Base-by-base conservation (phyloP, 495 filamentous ascomycete genomes). In the Xylaria flabelliformis region DNA sequence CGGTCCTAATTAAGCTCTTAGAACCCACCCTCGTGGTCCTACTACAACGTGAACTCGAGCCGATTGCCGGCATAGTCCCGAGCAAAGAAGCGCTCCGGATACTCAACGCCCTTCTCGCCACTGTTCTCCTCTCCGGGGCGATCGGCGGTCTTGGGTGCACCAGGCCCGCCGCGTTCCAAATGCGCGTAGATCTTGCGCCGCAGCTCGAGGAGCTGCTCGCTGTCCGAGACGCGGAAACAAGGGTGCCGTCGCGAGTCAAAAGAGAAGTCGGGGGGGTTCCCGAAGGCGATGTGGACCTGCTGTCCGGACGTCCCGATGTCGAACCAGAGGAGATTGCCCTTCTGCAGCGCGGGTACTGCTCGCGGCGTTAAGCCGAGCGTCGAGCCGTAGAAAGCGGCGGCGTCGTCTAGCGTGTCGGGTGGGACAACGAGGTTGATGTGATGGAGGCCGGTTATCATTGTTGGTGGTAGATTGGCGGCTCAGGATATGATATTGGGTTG, bases 351-450 rank as follows among this genome's bases (percentile, higher is more conserved):
- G 0, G 89, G 89, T 9, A 90, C 88, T 4, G 85, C 78, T 0
- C 83, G 80, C 5, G 84, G 74, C 4, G 74, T 83, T 19, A 91
- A 79, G 36, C 84, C 85, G 0, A 91, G 82, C 0, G 88, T 91
- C 4, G 74, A 72, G 67, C 77, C 84, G 78, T 91, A 91, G 82
- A 91, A 91, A 13, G 77, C 81, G 9, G 79, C 73, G 9, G 89
- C 89, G 12, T 85, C 79, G 29, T 83, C 79, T 36, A 90, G 81
- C 1, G 88, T 88, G 51, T 82, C 87, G 0, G 76, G 75, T 0
- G 88, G 87, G 26, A 91, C 86, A 4, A 86, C 82, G 71, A 91
- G 81, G 77, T 91, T 91, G 63, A 90, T 79, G 78, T 90, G 89
- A 19, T 87, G 86, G 59, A 90, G 81, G 17, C 87, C 87, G 46